phyloP scores from a whole-genome alignment of 202 grass and related monocot species.

The Carex arenaria region DNA sequence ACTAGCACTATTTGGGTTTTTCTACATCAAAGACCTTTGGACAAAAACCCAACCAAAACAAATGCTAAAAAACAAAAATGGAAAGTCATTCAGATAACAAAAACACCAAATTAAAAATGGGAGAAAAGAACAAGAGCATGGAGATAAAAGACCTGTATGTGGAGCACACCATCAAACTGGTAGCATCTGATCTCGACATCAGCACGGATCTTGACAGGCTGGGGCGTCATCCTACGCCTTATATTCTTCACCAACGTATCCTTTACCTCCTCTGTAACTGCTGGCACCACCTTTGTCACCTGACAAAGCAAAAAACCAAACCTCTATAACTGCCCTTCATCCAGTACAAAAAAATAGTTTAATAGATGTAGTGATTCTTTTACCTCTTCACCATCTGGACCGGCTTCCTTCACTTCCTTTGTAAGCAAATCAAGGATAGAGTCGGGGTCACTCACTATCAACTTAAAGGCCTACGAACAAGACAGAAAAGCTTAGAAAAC shows the following conservation, averaged over 20 bases:
- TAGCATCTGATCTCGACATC: conserved; percentile 94
- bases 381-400: conserved; percentile 79
- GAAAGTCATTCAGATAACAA: neutral
- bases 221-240: conserved; percentile 91
- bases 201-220: conserved; percentile 90
- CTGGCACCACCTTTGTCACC: conserved; percentile 66
- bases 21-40: neutral
- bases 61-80: conserved; percentile 9
- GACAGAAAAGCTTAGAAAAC: neutral
- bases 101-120: neutral
- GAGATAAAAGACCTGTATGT: conserved; percentile 56
- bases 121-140: neutral
- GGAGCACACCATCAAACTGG: conserved; percentile 92
- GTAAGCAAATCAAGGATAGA: conserved; percentile 59
- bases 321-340: neutral
- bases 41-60: neutral
- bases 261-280: conserved; percentile 75
- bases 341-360: neutral
- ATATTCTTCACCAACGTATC: conserved; percentile 90
- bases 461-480: conserved; percentile 36
- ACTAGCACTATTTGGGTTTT: neutral
- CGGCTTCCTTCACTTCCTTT: conserved; percentile 61
- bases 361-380: neutral
- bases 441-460: conserved; percentile 67
- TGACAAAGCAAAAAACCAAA: conserved; percentile 15